Evolutionary conservation across 2,329 filamentous ascomycete species (phyloP), one percentile per base, ranked within the genome.

Genomic region (Fusarium sp.): DNA sequence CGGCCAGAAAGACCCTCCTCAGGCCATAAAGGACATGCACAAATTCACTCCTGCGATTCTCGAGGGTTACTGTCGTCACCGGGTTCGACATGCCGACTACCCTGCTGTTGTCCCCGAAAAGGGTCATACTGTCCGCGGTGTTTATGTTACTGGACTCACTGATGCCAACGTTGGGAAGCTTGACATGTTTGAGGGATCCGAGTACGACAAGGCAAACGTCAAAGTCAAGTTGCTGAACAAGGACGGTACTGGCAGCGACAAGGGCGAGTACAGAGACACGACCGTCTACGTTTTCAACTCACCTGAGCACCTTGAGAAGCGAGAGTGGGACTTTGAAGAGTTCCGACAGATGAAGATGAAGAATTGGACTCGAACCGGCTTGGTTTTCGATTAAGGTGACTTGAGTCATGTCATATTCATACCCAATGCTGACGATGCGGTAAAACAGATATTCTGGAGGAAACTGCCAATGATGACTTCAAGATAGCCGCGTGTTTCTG

Each of bases 251-350:
- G 60, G 72, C 45, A 76, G 81, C 43, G 75, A 79, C 3, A 80
- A 82, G 59, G 81, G 79, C 18, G 82, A 84, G 50, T 81, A 84
- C 69, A 84, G 86, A 52, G 79, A 84, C 64, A 86, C 89, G 4
- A 82, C 86, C 53, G 88, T 89, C 14, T 94, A 94, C 77, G 85
- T 94, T 7, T 94, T 86, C 79, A 82, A 83, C 45, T 67, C 82
- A 2, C 78, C 81, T 18, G 70, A 79, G 1, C 39, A 75, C 0
- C 81, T 98, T 19, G 93, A 97, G 78, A 83, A 87, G 31, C 80
- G 82, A 23, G 94, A 97, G 78, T 98, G 95, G 95, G 93, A 97
- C 78, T 96, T 94, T 81, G 89, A 90, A 49, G 89, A 92, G 67
- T 98, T 98, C 77, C 88, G 91, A 65, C 84, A 85, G 73, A 90